Base-by-base conservation (phyloP, 2,329 filamentous ascomycete species). In the Ceratocystiopsis brevicomis region DNA sequence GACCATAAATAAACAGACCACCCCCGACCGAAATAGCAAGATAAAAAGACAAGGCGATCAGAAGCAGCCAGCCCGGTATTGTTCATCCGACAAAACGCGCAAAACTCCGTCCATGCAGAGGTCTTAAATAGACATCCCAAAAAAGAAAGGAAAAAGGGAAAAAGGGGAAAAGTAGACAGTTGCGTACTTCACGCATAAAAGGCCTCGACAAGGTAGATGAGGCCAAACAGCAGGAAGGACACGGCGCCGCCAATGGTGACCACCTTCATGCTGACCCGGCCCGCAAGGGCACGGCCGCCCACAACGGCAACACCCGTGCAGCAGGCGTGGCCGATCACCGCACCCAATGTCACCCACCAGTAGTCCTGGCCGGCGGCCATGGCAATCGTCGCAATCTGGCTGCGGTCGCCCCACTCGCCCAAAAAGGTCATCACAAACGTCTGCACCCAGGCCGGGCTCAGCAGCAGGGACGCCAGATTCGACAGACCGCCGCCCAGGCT, bases 341-440 rank as follows among this genome's bases (percentile, higher is more conserved):
- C 88, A 46, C 90, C 90, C 39, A 86, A 68, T 4, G 86, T 95
- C 34, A 98, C 90, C 82, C 86, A 95, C 88, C 88, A 96, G 61
- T 96, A 98, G 58, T 98, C 90, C 60, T 93, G 84, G 17, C 90
- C 90, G 33, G 90, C 88, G 41, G 90, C 90, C 90, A 98, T 98
- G 43, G 90, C 90, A 56, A 98, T 93, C 0, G 90, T 98, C 18
- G 90, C 90, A 54, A 98, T 96, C 64, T 98, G 90, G 58, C 84
- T 93, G 52, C 90, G 77, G 56, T 98, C 90, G 45, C 90, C 90
- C 90, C 90, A 98, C 60, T 98, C 90, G 37, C 90, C 90, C 30
- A 98, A 65, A 63, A 98, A 98, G 2, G 90, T 98, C 90, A 98
- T 98, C 53, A 92, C 75, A 57, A 98, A 98, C 0, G 90, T 98